Evolutionary conservation across 2,329 filamentous ascomycete species (phyloP).

Genomic region (Xylaria sp.): DNA sequence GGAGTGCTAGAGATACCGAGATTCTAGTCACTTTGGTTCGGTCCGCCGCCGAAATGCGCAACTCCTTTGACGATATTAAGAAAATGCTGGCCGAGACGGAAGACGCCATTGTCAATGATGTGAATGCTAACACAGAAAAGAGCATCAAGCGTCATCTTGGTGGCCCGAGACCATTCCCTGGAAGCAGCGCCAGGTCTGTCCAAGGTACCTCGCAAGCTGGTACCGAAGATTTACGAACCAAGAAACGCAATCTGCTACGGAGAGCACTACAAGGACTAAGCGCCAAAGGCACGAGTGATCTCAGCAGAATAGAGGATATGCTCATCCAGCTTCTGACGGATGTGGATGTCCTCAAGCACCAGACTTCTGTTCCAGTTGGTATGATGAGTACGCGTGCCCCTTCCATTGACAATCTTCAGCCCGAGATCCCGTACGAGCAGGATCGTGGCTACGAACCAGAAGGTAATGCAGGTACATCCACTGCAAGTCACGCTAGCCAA

Average conservation of each 20-base stretch:
- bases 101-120: slow-evolving; percentile 85
- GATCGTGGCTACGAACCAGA: slow-evolving; percentile 85
- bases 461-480: slow-evolving; percentile 79
- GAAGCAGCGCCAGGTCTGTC: slow-evolving; percentile 69
- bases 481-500: slow-evolving; percentile 76
- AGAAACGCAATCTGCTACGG: slow-evolving; percentile 94
- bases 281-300: slow-evolving; percentile 86
- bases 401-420: slow-evolving; percentile 76
- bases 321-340: slow-evolving; percentile 91
- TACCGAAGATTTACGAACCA: slow-evolving; percentile 71
- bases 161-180: slow-evolving; percentile 85
- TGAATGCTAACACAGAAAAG: slow-evolving; percentile 88
- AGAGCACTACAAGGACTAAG: slow-evolving; percentile 92
- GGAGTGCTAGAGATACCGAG: slow-evolving; percentile 95
- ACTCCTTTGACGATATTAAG: slow-evolving; percentile 95
- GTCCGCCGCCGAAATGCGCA: slow-evolving; percentile 95
- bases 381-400: slow-evolving; percentile 62
- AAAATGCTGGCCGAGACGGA: slow-evolving; percentile 91
- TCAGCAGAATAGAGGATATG: slow-evolving; percentile 90
- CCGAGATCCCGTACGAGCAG: slow-evolving; percentile 72
- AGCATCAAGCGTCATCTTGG: slow-evolving; percentile 84
- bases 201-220: slow-evolving; percentile 67
- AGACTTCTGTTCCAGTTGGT: slow-evolving; percentile 57
- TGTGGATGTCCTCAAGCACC: slow-evolving; percentile 82
- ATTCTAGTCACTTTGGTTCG: slow-evolving; percentile 94